Conservation (phyloP, 2,329 filamentous ascomycete species). For the Helotiales sp. region DNA sequence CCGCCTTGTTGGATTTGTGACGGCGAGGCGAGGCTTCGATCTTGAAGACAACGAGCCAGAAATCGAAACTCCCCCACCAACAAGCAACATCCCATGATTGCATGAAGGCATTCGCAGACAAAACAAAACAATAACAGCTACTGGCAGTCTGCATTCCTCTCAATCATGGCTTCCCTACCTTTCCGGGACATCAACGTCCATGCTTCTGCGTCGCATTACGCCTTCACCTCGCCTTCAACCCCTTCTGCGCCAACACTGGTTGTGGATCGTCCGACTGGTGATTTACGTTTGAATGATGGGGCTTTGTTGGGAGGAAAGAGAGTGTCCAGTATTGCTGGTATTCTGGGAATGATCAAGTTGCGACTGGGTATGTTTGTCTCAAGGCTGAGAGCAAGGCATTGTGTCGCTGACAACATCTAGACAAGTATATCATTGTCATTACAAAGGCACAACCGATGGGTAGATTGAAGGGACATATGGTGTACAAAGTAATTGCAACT, state of each 20-base stretch:
- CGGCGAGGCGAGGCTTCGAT: conserved; percentile 4
- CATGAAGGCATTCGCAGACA: not conserved
- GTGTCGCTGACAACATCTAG: conserved; percentile 44
- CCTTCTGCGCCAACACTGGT: conserved; percentile 86
- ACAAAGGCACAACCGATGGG: conserved; percentile 93
- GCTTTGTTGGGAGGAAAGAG: conserved; percentile 77
- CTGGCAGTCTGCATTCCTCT: not conserved
- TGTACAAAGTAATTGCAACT: conserved; percentile 89
- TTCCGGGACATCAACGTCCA: conserved; percentile 98
- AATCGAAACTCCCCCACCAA: not conserved
- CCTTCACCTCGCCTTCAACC: conserved; percentile 94
- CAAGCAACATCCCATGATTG: conserved; percentile 1
- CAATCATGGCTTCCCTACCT: conserved; percentile 63
- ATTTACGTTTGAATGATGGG: conserved; percentile 83
- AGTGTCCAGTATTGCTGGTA: conserved; percentile 93
- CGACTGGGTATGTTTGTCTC: conserved; percentile 74
- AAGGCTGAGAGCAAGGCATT: not conserved
- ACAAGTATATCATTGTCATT: conserved; percentile 97
- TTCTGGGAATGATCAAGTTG: conserved; percentile 90
- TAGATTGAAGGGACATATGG: conserved; percentile 90
- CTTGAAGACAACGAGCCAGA: conserved; percentile 14
- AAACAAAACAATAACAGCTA: conserved; percentile 1
- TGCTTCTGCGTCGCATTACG: conserved; percentile 88
- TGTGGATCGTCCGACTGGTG: conserved; percentile 89
- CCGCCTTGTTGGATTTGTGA: conserved; percentile 8